phyloP scores from a whole-genome alignment of 495 filamentous ascomycete species.

The Paragyromitra xinjiangensis region DNA sequence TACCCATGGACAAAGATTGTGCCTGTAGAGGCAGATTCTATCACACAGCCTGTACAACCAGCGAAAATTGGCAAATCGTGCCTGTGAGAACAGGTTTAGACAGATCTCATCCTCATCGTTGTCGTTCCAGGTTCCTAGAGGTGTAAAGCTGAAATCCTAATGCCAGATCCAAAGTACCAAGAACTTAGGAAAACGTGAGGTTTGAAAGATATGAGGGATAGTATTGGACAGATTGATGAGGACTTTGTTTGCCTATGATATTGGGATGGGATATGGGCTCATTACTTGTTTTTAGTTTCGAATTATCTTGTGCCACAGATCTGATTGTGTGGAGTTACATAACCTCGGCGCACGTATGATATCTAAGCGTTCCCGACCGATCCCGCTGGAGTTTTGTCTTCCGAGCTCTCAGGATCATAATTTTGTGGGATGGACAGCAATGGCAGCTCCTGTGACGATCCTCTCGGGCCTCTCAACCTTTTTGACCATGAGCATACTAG shows the following conservation, averaged over 20 bases:
- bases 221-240: background rate
- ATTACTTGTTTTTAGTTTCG: constrained; percentile 1
- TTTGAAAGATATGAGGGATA: background rate
- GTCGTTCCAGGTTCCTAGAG: background rate
- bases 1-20: constrained; percentile 3
- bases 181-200: background rate
- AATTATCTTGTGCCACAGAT: constrained; percentile 4
- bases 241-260: constrained; percentile 11
- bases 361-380: constrained; percentile 19
- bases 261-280: constrained; percentile 12
- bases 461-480: background rate
- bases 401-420: constrained; percentile 20
- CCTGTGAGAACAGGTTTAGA: constrained; percentile 16
- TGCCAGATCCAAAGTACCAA: background rate
- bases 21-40: constrained; percentile 15
- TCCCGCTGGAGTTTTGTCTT: constrained; percentile 28
- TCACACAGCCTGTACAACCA: constrained; percentile 17
- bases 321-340: constrained; percentile 1
- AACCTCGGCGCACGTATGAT: constrained; percentile 19
- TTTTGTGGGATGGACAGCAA: constrained; percentile 11
- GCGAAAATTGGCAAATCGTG: constrained; percentile 13
- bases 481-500: constrained; percentile 26
- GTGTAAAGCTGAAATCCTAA: background rate
- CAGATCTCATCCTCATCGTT: constrained; percentile 11
- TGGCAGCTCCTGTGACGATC: constrained; percentile 27